These are phyloP conservation scores for Pneumocystis wakefieldiae DNA, from an alignment of 1,139 yeast genomes.

Conservation along the genomic window DNA sequence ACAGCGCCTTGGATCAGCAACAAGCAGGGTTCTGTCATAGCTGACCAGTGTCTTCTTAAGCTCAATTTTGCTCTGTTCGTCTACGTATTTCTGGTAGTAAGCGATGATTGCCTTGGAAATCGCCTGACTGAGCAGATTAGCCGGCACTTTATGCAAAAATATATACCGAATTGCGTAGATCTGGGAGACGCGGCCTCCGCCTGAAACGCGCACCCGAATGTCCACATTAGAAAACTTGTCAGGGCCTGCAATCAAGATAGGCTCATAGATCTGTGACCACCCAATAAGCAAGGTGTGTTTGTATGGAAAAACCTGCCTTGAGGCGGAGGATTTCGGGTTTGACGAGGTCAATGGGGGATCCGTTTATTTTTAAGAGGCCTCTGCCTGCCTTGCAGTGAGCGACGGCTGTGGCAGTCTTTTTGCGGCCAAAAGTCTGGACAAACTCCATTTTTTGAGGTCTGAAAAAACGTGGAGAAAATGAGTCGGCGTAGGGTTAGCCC, in stretches of 20 bases:
- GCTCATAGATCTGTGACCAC: slow-evolving; percentile 66
- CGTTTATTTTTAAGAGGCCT: slow-evolving; percentile 98
- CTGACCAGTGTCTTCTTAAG: slow-evolving; percentile 93
- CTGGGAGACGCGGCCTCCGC: slow-evolving; percentile 99
- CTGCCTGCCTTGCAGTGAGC: slow-evolving; percentile 62
- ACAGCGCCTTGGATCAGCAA: slow-evolving; percentile 99
- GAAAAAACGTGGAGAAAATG: too few species aligned
- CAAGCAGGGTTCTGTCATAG: slow-evolving; percentile 98
- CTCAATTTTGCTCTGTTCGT: slow-evolving; percentile 98
- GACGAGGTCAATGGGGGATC: slow-evolving; percentile 96
- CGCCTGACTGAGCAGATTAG: slow-evolving; percentile 90
- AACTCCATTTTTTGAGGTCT: slow-evolving; percentile 4
- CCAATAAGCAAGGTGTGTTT: neutral
- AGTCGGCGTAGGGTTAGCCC: too few species aligned
- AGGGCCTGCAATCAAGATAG: slow-evolving; percentile 92
- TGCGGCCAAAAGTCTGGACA: slow-evolving; percentile 91
- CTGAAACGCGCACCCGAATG: slow-evolving; percentile 97
- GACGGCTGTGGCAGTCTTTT: slow-evolving; percentile 99
- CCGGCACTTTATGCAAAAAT: neutral
- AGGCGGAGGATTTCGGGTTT: slow-evolving; percentile 98
- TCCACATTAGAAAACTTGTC: slow-evolving; percentile 98
- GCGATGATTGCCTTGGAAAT: slow-evolving; percentile 99
- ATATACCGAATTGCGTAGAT: slow-evolving; percentile 37
- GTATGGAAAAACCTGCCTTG: slow-evolving; percentile 33
- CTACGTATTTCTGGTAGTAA: slow-evolving; percentile 98